Percentiles rank a stretch among this genome's conserved stretches.
Evolutionary conservation across 768 basidiomycete species (phyloP).

Genomic region (Boletus reticuloceps): DNA sequence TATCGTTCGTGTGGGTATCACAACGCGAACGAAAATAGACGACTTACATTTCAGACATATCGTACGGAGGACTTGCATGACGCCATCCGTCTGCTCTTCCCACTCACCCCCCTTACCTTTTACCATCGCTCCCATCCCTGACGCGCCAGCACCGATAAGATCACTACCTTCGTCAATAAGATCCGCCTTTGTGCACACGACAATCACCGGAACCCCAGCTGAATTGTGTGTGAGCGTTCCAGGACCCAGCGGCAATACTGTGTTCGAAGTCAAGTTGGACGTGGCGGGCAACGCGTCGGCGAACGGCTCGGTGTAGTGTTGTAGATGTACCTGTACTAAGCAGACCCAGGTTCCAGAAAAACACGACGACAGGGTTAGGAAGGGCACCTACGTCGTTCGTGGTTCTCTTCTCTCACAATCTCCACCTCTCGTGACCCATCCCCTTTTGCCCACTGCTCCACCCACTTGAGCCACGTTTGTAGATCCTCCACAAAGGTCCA

Average conservation of each 20-base stretch:
- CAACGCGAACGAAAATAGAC: background rate
- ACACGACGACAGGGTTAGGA: background rate
- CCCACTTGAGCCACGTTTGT: constrained; percentile 80
- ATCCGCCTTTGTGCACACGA: constrained; percentile 92
- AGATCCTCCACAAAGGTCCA: constrained; percentile 89
- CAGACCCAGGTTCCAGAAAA: background rate
- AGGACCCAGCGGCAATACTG: constrained; percentile 77
- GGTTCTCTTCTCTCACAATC: constrained; percentile 74
- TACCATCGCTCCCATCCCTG: constrained; percentile 87
- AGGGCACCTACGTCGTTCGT: constrained; percentile 69
- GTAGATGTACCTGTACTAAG: constrained; percentile 82
- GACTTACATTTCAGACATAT: constrained; percentile 88
- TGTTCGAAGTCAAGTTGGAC: constrained; percentile 57
- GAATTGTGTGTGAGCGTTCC: constrained; percentile 87
- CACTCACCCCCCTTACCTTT: constrained; percentile 90
- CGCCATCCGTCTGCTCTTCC: constrained; percentile 93
- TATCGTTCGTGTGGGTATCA: constrained; percentile 4
- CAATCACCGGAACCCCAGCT: constrained; percentile 82
- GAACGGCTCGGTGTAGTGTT: constrained; percentile 86
- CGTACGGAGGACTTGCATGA: constrained; percentile 93
- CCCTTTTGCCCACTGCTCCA: constrained; percentile 76
- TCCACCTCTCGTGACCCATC: constrained; percentile 68
- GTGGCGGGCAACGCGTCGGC: constrained; percentile 60
- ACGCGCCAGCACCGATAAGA: constrained; percentile 61
- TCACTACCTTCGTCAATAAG: constrained; percentile 82